Base-by-base conservation (phyloP, 2,329 filamentous ascomycete genomes). In the Eurotiales sp. region DNA sequence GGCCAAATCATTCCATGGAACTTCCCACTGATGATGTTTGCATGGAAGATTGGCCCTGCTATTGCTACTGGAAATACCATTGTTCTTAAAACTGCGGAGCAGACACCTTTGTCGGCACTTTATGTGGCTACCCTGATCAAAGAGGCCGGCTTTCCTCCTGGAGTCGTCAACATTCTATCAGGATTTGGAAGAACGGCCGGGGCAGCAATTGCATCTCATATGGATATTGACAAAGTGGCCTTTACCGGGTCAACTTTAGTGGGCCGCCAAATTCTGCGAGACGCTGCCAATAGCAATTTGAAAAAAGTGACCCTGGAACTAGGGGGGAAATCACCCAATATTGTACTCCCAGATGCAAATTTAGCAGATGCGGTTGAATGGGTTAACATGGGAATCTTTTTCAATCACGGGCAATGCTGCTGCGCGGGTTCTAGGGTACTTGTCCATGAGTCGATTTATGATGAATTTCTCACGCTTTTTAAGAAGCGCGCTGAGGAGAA, bases 401-500 rank as follows among this genome's bases (percentile, higher is more conserved):
- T 77, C 52, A 78, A 80, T 58, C 75, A 74, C 0, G 76, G 78
- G 7, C 79, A 84, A 61, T 70, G 79, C 47, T 81, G 79, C 61
- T 70, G 80, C 41, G 71, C 72, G 36, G 74, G 69, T 41, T 79
- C 79, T 64, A 72, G 79, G 3, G 64, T 82, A 47, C 84, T 82
- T 66, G 76, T 84, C 32, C 79, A 83, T 64, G 67, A 77, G 53
- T 64, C 67, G 45, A 79, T 81, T 61, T 79, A 78, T 62, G 64
- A 73, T 39, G 58, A 66, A 29, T 81, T 81, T 59, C 70, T 91
- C 42, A 75, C 77, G 60, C 78, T 81, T 37, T 91, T 91, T 81
- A 89, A 87, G 82, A 78, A 81, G 74, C 82, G 87, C 43, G 85
- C 87, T 39, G 61, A 73, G 61, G 65, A 79, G 72, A 90, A 90